These are phyloP conservation scores for Didymellaceae sp. DNA, from an alignment of 2,329 filamentous ascomycete species.

Conservation along the genomic window DNA sequence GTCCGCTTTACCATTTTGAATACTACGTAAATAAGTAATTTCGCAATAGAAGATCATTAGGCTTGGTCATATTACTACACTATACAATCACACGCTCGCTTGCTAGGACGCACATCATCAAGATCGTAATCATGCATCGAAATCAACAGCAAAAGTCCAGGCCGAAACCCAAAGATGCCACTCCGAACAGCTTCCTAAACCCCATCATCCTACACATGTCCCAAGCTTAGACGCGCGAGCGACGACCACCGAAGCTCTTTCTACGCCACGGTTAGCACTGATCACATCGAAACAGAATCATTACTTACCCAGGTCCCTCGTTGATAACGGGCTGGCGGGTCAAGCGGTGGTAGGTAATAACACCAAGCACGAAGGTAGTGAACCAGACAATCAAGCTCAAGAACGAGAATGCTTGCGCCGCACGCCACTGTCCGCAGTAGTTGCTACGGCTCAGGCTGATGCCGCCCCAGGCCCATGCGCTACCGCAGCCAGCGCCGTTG, in stretches of 20 bases:
- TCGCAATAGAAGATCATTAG: background rate
- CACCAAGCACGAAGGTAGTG: conserved; percentile 53
- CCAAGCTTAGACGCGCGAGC: conserved; percentile 6
- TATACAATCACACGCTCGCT: background rate
- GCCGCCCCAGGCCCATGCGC: conserved; percentile 60
- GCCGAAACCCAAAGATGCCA: background rate
- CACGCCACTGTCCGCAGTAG: conserved; percentile 72
- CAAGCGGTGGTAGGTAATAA: conserved; percentile 30
- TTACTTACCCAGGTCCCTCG: conserved; percentile 12
- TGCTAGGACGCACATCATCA: conserved; percentile 2
- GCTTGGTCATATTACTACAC: too few relatives aligned
- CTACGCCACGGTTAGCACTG: background rate
- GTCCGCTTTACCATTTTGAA: too few relatives aligned
- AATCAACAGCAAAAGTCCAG: background rate
- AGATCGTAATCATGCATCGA: background rate
- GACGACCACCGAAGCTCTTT: conserved; percentile 12
- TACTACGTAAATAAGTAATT: too few relatives aligned
- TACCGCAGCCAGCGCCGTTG: conserved; percentile 32
- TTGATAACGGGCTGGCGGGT: conserved; percentile 13
- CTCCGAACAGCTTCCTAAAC: background rate
- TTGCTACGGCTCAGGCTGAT: conserved; percentile 52
- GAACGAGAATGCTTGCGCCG: conserved; percentile 74
- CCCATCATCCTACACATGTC: background rate
- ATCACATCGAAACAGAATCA: background rate
- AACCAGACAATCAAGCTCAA: conserved; percentile 75